Evolutionary conservation across 495 filamentous ascomycete genomes (phyloP).

Genomic region (Viridothelium virens): DNA sequence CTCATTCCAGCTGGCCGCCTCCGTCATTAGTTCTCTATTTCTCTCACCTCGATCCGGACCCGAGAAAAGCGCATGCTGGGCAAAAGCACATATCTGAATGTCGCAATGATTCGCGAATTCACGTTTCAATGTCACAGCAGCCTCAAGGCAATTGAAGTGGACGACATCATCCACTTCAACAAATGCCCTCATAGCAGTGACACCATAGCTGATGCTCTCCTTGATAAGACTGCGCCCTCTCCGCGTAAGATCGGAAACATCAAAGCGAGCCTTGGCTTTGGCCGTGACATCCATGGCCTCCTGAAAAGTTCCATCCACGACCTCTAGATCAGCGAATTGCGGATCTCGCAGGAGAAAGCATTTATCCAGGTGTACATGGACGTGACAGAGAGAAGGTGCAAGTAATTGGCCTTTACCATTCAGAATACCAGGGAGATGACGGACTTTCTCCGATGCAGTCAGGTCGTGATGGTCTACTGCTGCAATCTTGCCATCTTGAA

Average conservation of each 20-base stretch:
- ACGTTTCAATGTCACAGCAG: conserved; percentile 49
- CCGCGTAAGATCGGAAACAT: conserved; percentile 48
- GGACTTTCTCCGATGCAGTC: conserved; percentile 24
- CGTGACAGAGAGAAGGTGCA: conserved; percentile 59
- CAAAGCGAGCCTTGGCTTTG: conserved; percentile 56
- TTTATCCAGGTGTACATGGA: conserved; percentile 73
- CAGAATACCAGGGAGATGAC: conserved; percentile 26
- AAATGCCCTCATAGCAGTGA: conserved; percentile 65
- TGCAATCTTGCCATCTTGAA: conserved; percentile 38
- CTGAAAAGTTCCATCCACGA: conserved; percentile 51
- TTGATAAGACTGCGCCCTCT: conserved; percentile 59
- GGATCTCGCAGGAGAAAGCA: conserved; percentile 55
- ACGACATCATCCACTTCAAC: conserved; percentile 66
- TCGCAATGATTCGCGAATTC: conserved; percentile 48
- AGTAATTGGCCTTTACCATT: conserved; percentile 36
- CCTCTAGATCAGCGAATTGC: conserved; percentile 52
- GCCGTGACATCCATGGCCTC: conserved; percentile 59
- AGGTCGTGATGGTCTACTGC: conserved; percentile 33
- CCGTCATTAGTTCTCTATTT: conserved; percentile 41
- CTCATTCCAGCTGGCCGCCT: conserved; percentile 38
- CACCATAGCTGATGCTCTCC: conserved; percentile 58
- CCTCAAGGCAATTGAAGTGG: conserved; percentile 49
- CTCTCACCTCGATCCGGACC: conserved; percentile 42
- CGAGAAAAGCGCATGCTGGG: conserved; percentile 63
- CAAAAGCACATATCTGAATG: conserved; percentile 66